Base-by-base conservation (phyloP, 2,329 filamentous ascomycete species). In the Beauveria caledonica region DNA sequence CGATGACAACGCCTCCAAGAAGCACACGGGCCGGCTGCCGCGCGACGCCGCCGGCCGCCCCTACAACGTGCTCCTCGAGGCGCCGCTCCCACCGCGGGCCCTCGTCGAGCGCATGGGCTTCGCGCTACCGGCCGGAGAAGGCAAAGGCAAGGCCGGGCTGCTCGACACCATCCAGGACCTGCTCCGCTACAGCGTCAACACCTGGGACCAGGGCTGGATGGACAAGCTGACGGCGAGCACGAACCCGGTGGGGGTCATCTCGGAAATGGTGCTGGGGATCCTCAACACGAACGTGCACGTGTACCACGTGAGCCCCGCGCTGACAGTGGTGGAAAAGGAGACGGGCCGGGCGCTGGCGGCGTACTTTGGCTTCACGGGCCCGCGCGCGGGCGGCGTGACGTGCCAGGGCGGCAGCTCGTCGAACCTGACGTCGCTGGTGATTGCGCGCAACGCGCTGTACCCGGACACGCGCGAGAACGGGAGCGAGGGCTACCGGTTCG, bases 231-330 rank as follows among this genome's bases (percentile, higher is more conserved):
- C 97, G 73, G 85, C 89, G n/a, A 88, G 87, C 64, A 95, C 90
- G 39, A 94, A 94, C 69, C 88, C 93, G 83, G 87, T 93, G 11
- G 93, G 93, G n/a, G 82, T 97, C 0, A 85, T 88, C 17, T 87
- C 91, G 1, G 94, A 97, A 68, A 78, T 97, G 62, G 79, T 97
- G 8, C 83, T 97, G 27, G 87, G 89, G 0, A 83, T 89, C 0
- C 77, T 99, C 49, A 97, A 99, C 75, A 97, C 94, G 29, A 99
- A 97, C 71, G 84, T 86, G 17, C 94, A 97, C 72, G 90, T 97
- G 63, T 97, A 92, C 77, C 88, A 93, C 74, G 92, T 96, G 60
- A 96, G 93, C 0, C 94, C 94, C 0, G 92, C 89, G 6, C 78
- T 97, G 54, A 91, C 90, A 0, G 74, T 96, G 5, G 85, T 97